A percentile compares a stretch with the other conserved stretches of the same genome.
phyloP scores from a whole-genome alignment of 805 yeast species.

The Spathaspora gorwiae region DNA sequence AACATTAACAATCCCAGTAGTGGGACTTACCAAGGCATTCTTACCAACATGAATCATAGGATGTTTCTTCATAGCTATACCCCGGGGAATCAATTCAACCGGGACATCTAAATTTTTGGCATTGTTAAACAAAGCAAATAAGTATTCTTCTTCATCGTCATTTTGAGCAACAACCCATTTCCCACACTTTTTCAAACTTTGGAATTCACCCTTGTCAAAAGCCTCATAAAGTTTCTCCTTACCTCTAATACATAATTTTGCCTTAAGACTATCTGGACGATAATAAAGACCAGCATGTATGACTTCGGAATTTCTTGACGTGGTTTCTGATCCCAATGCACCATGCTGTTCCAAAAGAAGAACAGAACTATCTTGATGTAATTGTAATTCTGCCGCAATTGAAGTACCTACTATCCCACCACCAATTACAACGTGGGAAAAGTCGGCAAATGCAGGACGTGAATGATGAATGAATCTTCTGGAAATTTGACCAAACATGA shows the following conservation, averaged over 20 bases:
- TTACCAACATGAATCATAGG: conserved; percentile 63
- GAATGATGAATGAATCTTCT: neutral
- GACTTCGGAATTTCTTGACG: conserved; percentile 88
- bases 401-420: conserved; percentile 86
- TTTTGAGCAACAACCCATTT: conserved; percentile 86
- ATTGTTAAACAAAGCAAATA: conserved; percentile 48
- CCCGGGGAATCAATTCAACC: conserved; percentile 48
- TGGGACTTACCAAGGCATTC: conserved; percentile 67
- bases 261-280: conserved; percentile 63
- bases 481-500: neutral
- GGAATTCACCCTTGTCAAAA: conserved; percentile 24
- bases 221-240: conserved; percentile 62
- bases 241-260: conserved; percentile 70
- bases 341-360: conserved; percentile 66
- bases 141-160: conserved; percentile 55
- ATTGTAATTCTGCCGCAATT: conserved; percentile 62
- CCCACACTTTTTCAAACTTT: conserved; percentile 60
- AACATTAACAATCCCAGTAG: conserved; percentile 81
- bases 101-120: conserved; percentile 52
- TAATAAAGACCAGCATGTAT: conserved; percentile 88
- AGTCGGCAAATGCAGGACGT: conserved; percentile 31
- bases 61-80: conserved; percentile 45
- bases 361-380: conserved; percentile 45
- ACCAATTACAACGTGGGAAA: conserved; percentile 71
- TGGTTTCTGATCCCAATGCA: conserved; percentile 71